Conservation (phyloP, 208 protist species). For the Crithidia acanthocephali region DNA sequence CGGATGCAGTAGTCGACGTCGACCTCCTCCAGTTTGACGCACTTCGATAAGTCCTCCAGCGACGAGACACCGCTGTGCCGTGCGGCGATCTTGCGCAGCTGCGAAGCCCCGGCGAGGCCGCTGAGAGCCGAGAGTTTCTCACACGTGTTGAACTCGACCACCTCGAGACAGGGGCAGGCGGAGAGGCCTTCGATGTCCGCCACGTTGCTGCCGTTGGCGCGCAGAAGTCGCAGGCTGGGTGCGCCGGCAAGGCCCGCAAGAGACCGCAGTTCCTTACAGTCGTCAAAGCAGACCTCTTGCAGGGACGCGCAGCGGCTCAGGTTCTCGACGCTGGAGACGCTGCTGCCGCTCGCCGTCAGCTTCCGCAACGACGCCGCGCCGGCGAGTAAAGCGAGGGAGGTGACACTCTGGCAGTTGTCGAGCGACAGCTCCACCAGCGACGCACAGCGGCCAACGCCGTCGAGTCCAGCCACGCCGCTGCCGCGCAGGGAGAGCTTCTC, state of each 20-base stretch:
- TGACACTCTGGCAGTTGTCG: conserved; percentile 2
- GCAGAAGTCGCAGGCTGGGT: not conserved
- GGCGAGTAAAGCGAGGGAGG: not conserved
- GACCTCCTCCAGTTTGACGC: not conserved
- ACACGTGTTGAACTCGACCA: conserved; percentile 8
- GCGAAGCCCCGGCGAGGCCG: conserved; percentile 7
- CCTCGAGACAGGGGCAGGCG: not conserved
- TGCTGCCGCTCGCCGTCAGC: not conserved
- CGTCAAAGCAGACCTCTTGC: not conserved
- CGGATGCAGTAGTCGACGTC: conserved; percentile 7
- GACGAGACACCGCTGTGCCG: conserved; percentile 10
- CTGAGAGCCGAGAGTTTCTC: not conserved
- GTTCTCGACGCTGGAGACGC: not conserved
- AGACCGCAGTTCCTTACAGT: conserved; percentile 2
- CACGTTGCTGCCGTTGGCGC: conserved; percentile 1
- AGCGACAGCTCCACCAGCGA: not conserved
- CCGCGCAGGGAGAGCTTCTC: conserved; percentile 4
- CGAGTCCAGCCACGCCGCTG: conserved; percentile 11
- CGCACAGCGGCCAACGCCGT: conserved; percentile 1
- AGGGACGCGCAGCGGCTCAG: not conserved
- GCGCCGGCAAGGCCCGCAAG: conserved; percentile 10
- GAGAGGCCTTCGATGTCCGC: not conserved
- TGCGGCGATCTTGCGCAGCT: conserved; percentile 7
- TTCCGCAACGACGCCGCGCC: not conserved
- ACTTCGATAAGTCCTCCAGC: conserved; percentile 7